These are phyloP conservation scores for Eutrema heterophyllum DNA, from an alignment of 345 rosid genomes.

Conservation along the genomic window DNA sequence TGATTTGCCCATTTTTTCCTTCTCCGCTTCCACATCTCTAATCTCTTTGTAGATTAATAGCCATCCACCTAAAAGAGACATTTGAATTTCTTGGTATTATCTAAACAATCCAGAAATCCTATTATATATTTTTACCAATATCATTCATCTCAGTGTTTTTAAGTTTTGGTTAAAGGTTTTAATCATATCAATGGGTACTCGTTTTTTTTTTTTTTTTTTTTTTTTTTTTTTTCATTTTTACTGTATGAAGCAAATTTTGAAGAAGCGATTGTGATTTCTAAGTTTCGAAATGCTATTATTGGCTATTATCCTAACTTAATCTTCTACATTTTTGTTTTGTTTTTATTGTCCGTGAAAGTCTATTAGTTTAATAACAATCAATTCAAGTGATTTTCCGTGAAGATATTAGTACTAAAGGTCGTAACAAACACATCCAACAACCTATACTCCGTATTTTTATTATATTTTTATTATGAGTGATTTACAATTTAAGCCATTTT, in stretches of 20 bases:
- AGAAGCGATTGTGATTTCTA: neutral
- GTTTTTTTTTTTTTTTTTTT: no score
- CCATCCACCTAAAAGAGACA: constrained; percentile 16
- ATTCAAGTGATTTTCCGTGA: neutral
- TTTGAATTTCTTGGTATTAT: constrained; percentile 2
- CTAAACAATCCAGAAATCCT: neutral
- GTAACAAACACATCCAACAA: neutral
- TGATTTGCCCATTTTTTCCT: constrained; percentile 17
- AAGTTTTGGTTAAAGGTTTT: neutral
- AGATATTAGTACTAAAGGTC: neutral
- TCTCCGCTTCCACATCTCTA: neutral
- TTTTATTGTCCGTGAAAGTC: neutral
- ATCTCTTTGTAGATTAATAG: constrained; percentile 11
- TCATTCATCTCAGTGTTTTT: neutral
- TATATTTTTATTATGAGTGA: no score
- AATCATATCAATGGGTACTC: neutral
- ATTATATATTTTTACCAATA: neutral
- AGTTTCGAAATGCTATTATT: neutral
- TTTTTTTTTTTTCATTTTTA: no score
- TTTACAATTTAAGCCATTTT: no score
- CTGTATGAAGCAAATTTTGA: neutral
- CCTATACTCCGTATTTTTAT: neutral
- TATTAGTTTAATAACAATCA: neutral
- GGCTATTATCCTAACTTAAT: neutral
- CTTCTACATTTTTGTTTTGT: neutral